Base-by-base conservation (phyloP, 2,329 filamentous ascomycete species). In the Cryphonectria japonica region DNA sequence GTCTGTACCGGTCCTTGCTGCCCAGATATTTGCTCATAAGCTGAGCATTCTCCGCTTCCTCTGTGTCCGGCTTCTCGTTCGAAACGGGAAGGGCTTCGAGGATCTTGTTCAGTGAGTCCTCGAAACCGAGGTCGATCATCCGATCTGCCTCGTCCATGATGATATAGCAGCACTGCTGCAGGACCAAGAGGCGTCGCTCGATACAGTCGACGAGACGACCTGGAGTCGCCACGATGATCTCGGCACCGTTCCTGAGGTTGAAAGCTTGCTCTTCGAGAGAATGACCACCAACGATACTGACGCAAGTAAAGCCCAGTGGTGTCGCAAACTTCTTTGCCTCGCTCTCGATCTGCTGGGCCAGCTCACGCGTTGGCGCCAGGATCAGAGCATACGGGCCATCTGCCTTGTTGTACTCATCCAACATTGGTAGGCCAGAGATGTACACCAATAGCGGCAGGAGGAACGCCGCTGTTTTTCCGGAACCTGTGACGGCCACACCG, bases 111-210 rank as follows among this genome's bases (percentile, higher is more conserved):
- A 99, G 93, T 0, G 94, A 93, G 77, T 98, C 96, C 82, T 99
- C 96, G 79, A 99, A 99, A 62, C 96, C 96, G 73, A 98, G 89
- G 79, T 99, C 96, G 74, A 99, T 97, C 96, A 99, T 99, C 69
- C 95, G 93, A 83, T 99, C 96, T 52, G 96, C 96, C 87, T 99
- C 96, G 80, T 99, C 96, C 95, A 99, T 98, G 82, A 99, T 97
- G 70, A 98, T 89, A 82, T 98, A 98, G 83, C 95, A 97, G 81
- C 96, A 98, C 82, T 98, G 96, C n/a, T 91, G 91, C 64, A 98
- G 88, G 1, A 99, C 95, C 1, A 98, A 86, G 41, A 98, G 89
- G 46, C 95, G 91, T 26, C 96, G 89, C 81, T 99, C 96, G 76
- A 99, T 96, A 81, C 95, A 98, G 83, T 99, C 96, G 11, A 98